Conservation (phyloP, 2,329 filamentous ascomycete genomes). For the Talaromyces sp. region DNA sequence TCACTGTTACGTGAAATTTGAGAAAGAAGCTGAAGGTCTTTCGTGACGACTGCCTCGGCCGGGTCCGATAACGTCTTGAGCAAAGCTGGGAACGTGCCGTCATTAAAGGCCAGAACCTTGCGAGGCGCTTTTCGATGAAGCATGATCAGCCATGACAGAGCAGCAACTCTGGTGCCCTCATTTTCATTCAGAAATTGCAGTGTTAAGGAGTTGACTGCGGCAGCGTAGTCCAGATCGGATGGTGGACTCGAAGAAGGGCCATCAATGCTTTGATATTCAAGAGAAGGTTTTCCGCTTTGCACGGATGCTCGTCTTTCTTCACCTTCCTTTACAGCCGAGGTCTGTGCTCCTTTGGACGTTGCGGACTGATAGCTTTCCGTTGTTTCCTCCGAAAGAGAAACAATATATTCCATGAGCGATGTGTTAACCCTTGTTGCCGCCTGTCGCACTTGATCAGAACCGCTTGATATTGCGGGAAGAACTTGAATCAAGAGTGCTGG, state of each 20-base stretch:
- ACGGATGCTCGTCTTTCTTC: slow-evolving; percentile 42
- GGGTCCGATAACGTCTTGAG: slow-evolving; percentile 95
- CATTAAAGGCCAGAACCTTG: slow-evolving; percentile 91
- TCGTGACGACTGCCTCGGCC: slow-evolving; percentile 89
- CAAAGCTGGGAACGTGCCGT: slow-evolving; percentile 91
- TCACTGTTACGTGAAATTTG: slow-evolving; percentile 96
- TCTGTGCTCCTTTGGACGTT: slow-evolving; percentile 29
- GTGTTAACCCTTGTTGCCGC: slow-evolving; percentile 86
- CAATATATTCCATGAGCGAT: slow-evolving; percentile 88
- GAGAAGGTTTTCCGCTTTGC: slow-evolving; percentile 24
- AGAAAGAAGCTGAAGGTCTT: slow-evolving; percentile 85
- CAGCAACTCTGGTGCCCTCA: slow-evolving; percentile 89
- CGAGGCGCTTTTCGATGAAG: slow-evolving; percentile 89
- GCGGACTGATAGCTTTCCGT: slow-evolving; percentile 37
- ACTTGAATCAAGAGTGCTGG: slow-evolving; percentile 88
- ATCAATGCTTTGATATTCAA: slow-evolving; percentile 35
- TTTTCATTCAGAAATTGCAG: slow-evolving; percentile 94
- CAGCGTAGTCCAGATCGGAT: slow-evolving; percentile 84
- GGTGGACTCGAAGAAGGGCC: slow-evolving; percentile 44
- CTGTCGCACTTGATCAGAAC: slow-evolving; percentile 79
- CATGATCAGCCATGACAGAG: slow-evolving; percentile 96
- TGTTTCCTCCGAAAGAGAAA: slow-evolving; percentile 73
- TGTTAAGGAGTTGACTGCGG: slow-evolving; percentile 87
- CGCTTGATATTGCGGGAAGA: slow-evolving; percentile 87
- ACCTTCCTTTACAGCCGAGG: slow-evolving; percentile 36